These are phyloP conservation scores for Schizopora paradoxa DNA, from an alignment of 1,284 basidiomycete genomes.

Conservation along the genomic window DNA sequence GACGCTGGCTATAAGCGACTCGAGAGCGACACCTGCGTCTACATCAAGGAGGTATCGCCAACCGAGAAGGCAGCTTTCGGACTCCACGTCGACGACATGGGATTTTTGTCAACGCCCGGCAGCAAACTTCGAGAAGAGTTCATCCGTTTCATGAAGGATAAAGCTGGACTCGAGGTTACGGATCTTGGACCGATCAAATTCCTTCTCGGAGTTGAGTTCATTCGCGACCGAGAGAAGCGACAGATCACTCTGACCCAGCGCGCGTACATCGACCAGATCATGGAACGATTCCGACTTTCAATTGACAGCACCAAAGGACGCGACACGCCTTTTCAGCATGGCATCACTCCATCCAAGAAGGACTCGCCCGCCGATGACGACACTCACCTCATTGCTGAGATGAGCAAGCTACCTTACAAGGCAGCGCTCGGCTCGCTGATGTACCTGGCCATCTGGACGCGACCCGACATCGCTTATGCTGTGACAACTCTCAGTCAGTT, in stretches of 20 bases:
- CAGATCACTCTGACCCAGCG: no score
- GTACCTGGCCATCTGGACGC: constrained; percentile 31
- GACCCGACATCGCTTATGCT: constrained; percentile 34
- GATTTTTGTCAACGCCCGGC: not conserved
- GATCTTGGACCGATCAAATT: constrained; percentile 12
- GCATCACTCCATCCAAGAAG: constrained; percentile 20
- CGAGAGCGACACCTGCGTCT: constrained; percentile 11
- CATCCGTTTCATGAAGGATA: constrained; percentile 15
- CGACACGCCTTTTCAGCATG: constrained; percentile 20
- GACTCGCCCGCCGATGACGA: constrained; percentile 14
- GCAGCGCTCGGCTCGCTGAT: constrained; percentile 29
- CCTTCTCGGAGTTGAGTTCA: constrained; percentile 11
- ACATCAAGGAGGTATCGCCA: not conserved
- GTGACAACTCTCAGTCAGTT: constrained; percentile 29
- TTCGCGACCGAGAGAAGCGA: constrained; percentile 1
- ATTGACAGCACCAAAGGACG: constrained; percentile 33
- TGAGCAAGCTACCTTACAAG: constrained; percentile 26
- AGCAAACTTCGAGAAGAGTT: constrained; percentile 5
- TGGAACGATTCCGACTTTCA: constrained; percentile 20
- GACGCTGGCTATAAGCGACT: constrained; percentile 11
- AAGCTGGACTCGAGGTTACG: constrained; percentile 12
- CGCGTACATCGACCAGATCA: constrained; percentile 32
- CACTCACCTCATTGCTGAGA: constrained; percentile 10
- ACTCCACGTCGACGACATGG: not conserved
- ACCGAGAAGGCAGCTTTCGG: not conserved